Base-by-base conservation (phyloP, 352 stramenopile species). In the Halophytophthora polymorphica region DNA sequence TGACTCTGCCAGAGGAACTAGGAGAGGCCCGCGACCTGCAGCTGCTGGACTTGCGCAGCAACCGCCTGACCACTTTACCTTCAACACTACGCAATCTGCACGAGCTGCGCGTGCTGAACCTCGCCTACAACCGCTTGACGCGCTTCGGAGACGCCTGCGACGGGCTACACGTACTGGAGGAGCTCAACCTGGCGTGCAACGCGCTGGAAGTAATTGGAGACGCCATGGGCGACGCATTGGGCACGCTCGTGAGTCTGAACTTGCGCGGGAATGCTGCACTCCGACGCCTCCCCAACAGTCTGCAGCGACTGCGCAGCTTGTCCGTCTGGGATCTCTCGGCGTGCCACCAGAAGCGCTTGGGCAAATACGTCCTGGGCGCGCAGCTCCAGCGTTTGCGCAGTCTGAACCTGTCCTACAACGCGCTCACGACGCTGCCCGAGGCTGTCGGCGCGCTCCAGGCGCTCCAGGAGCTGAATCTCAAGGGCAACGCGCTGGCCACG, bases 181-280 rank as follows among this genome's bases (percentile, higher is more conserved):
- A 83, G 23, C 66, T 93, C 22, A 70, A 83, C 22, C 29, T 90
- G 2, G 58, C 56, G 7, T 71, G 54, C 36, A 93, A 90, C 51
- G 3, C 48, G 21, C 50, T 88, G 2, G 56, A 66, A 45, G 17
- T 29, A 3, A 50, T 86, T 38, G 45, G 58, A 2, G 73, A 86
- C 22, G 50, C 53, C 11, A 53, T 86, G 7, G 64, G 73, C 1
- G 55, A 68, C 21, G 51, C 52, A 14, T 48, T 88, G 0, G n/a
- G 54, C 12, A 61, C 55, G 4, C 56, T 88, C 6, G 55, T 77
- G 37, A 41, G 53, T 1, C 62, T 86, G 2, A 51, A 51, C 17
- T 7, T 88, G 8, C 66, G 66, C 36, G 77, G 72, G 3, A 83
- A 81, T 23, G 15, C 49, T 0, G 41, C 36, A 3, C 52, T 86